A percentile compares a stretch with the other conserved stretches of the same genome.
phyloP scores from a whole-genome alignment of 1,284 basidiomycete genomes.

The Cutaneotrichosporon sp. region DNA sequence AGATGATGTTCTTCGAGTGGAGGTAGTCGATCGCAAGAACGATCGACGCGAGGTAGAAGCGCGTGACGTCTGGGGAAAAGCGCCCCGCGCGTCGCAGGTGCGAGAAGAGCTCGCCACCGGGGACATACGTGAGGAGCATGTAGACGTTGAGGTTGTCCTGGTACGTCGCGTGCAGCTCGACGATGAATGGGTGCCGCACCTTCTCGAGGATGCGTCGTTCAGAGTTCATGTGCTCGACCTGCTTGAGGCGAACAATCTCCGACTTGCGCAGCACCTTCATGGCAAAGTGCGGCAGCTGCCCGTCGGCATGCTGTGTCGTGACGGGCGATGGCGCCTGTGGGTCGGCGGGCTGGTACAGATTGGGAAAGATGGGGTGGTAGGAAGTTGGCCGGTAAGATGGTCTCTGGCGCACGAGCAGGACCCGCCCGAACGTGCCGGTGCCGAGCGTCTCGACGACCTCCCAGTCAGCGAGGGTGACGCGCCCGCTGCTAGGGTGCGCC shows the following conservation, averaged over 20 bases:
- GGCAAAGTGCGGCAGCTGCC: constrained; percentile 55
- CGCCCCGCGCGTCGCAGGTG: constrained; percentile 56
- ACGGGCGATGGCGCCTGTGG: constrained; percentile 43
- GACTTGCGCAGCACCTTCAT: constrained; percentile 60
- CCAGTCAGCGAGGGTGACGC: constrained; percentile 49
- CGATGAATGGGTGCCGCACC: constrained; percentile 61
- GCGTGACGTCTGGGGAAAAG: constrained; percentile 58
- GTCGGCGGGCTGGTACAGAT: constrained; percentile 46
- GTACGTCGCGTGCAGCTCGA: constrained; percentile 58
- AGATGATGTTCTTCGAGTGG: constrained; percentile 57
- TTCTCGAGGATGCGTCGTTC: constrained; percentile 58
- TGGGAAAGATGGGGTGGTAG: constrained; percentile 55
- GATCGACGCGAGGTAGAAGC: constrained; percentile 59
- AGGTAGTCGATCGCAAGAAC: constrained; percentile 58
- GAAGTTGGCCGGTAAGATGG: constrained; percentile 49
- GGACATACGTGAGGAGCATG: constrained; percentile 59
- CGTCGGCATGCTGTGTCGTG: constrained; percentile 48
- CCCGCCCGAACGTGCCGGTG: constrained; percentile 55
- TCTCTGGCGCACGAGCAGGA: constrained; percentile 52
- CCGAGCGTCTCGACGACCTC: constrained; percentile 55
- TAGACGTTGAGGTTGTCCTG: constrained; percentile 59
- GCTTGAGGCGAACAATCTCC: constrained; percentile 59
- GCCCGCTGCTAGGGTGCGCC: constrained; percentile 20
- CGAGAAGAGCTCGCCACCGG: constrained; percentile 59
- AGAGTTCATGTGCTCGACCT: constrained; percentile 61